Conservation (phyloP, 192 early-diverging fungal species). For the Podila epigama region DNA sequence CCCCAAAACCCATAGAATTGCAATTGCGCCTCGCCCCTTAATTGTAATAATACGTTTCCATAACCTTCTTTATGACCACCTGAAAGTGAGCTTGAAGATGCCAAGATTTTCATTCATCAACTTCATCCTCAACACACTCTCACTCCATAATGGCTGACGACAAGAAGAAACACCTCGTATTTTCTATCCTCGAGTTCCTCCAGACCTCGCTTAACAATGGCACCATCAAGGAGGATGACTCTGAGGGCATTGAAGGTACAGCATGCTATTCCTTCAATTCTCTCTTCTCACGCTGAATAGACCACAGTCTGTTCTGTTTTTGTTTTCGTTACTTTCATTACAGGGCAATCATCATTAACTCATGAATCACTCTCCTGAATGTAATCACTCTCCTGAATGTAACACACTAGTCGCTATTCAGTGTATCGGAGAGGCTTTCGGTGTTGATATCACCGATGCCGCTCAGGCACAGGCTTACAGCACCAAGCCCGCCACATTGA, state of each 20-base stretch:
- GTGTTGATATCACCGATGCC: slow-evolving; percentile 77
- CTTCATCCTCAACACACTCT: slow-evolving; percentile 4
- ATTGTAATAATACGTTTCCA: too few relatives aligned
- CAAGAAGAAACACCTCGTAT: slow-evolving; percentile 75
- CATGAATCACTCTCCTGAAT: too few relatives aligned
- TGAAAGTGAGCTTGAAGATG: not conserved
- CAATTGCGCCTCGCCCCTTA: too few relatives aligned
- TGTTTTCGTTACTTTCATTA: too few relatives aligned
- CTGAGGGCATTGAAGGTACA: slow-evolving; percentile 82
- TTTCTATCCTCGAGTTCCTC: slow-evolving; percentile 86
- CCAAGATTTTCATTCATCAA: slow-evolving; percentile 1
- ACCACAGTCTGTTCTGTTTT: too few relatives aligned
- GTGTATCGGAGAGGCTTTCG: slow-evolving; percentile 96
- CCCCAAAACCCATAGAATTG: too few relatives aligned
- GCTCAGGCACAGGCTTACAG: slow-evolving; percentile 70
- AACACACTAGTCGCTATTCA: slow-evolving; percentile 80
- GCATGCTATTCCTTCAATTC: not conserved
- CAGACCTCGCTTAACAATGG: slow-evolving; percentile 70
- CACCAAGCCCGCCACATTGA: slow-evolving; percentile 87
- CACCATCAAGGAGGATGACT: slow-evolving; percentile 77
- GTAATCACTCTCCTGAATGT: not conserved
- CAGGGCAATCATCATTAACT: too few relatives aligned
- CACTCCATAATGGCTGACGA: slow-evolving; percentile 59
- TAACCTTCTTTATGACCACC: too few relatives aligned
- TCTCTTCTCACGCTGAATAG: not conserved